These are phyloP conservation scores for Syzygium aqueum DNA, from an alignment of 345 rosid species.

Conservation along the genomic window DNA sequence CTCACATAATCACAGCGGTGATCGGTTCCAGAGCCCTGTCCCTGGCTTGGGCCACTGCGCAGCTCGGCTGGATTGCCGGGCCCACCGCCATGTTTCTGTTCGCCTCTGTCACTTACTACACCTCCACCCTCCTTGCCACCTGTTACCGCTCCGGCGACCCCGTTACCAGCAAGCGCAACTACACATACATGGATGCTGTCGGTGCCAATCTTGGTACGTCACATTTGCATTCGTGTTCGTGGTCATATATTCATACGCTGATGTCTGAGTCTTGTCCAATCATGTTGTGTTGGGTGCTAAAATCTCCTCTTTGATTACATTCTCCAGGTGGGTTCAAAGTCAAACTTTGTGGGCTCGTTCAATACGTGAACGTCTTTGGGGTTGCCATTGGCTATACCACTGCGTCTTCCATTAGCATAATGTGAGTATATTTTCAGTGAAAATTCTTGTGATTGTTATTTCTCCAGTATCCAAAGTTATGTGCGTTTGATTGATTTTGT, in stretches of 20 bases:
- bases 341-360: slow-evolving; percentile 54
- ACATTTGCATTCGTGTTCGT: background rate
- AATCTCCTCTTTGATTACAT: background rate
- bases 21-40: slow-evolving; percentile 38
- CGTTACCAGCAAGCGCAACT: slow-evolving; percentile 36
- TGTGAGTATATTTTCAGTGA: slow-evolving; percentile 19
- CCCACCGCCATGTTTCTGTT: slow-evolving; percentile 27
- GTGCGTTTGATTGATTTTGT: background rate
- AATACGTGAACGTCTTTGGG: slow-evolving; percentile 63
- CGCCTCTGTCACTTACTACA: slow-evolving; percentile 27
- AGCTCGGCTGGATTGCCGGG: slow-evolving; percentile 40
- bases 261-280: background rate
- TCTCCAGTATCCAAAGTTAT: background rate
- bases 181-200: slow-evolving; percentile 57
- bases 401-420: slow-evolving; percentile 56
- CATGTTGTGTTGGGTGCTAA: background rate
- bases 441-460: background rate
- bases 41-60: slow-evolving; percentile 36
- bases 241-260: background rate
- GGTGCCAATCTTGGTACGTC: slow-evolving; percentile 29
- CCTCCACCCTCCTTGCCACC: slow-evolving; percentile 35
- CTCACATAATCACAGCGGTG: slow-evolving; percentile 37
- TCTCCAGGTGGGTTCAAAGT: slow-evolving; percentile 49
- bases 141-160: slow-evolving; percentile 49
- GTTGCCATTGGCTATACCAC: slow-evolving; percentile 68